A percentile compares a stretch with the other conserved stretches of the same genome.
Conservation (phyloP, 2,329 filamentous ascomycete genomes). For the Curvularia spicifera region DNA sequence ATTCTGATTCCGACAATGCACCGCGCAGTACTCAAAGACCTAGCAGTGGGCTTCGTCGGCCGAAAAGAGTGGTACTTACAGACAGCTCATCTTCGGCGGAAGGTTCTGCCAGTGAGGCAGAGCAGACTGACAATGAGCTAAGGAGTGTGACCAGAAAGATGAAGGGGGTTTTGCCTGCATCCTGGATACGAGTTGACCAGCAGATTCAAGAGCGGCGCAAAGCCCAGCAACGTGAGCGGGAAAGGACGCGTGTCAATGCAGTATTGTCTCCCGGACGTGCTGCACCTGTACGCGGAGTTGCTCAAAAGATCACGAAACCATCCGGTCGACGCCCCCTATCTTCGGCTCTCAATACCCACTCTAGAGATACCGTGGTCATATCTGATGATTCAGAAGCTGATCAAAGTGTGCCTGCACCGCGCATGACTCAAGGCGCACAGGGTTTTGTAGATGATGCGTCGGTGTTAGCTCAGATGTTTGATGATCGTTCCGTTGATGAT, state of each 20-base stretch:
- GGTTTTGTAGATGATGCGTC: constrained; percentile 26
- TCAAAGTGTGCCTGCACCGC: constrained; percentile 8
- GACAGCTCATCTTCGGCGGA: constrained; percentile 30
- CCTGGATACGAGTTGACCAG: constrained; percentile 57
- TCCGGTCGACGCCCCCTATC: constrained; percentile 3
- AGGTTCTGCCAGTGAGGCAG: constrained; percentile 36
- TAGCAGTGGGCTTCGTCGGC: constrained; percentile 19
- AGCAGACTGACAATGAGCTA: constrained; percentile 43
- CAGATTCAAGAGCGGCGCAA: constrained; percentile 42
- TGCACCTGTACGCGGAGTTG: constrained; percentile 45
- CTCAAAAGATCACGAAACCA: constrained; percentile 34
- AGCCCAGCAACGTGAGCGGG: constrained; percentile 25
- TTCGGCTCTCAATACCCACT: constrained; percentile 2
- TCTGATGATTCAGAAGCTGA: constrained; percentile 48
- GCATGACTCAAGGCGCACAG: constrained; percentile 23
- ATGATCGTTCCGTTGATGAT: constrained; percentile 34
- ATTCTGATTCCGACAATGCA: constrained; percentile 33
- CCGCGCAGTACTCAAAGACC: constrained; percentile 24
- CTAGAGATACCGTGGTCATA: constrained; percentile 36
- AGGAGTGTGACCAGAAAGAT: constrained; percentile 51
- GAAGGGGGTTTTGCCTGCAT: constrained; percentile 58
- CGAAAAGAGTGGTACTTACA: constrained; percentile 25
- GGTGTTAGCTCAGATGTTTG: constrained; percentile 33
- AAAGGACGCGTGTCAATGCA: constrained; percentile 17
- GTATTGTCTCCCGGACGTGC: constrained; percentile 29